These are phyloP conservation scores for Gilbertella persicaria DNA, from an alignment of 371 early-diverging fungal genomes.

Conservation along the genomic window DNA sequence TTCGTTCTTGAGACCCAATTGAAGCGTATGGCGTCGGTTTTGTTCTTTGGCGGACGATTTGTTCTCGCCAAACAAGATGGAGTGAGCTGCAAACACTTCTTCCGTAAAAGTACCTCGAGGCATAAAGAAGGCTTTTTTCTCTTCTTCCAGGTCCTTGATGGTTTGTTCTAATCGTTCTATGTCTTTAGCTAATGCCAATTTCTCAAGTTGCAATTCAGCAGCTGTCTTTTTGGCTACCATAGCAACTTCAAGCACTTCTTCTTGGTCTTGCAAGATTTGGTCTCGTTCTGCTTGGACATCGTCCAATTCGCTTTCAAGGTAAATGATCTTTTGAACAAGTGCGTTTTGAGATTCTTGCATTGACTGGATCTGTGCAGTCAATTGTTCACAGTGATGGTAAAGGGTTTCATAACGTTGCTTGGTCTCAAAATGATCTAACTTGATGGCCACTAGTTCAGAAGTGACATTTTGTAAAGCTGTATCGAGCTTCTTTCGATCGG, in stretches of 20 bases:
- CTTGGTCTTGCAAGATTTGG: slow-evolving; percentile 38
- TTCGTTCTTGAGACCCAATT: slow-evolving; percentile 10
- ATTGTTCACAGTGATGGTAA: slow-evolving; percentile 36
- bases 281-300: slow-evolving; percentile 33
- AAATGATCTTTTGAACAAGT: slow-evolving; percentile 25
- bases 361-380: slow-evolving; percentile 26
- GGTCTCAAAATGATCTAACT: slow-evolving; percentile 43
- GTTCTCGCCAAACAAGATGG: slow-evolving; percentile 28
- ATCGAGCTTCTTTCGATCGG: slow-evolving; percentile 9
- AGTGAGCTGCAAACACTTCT: slow-evolving; percentile 51
- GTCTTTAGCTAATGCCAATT: slow-evolving; percentile 32
- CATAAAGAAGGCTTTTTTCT: slow-evolving; percentile 44
- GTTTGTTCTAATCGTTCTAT: slow-evolving; percentile 32
- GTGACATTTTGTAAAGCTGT: slow-evolving; percentile 30
- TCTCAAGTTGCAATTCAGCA: slow-evolving; percentile 43
- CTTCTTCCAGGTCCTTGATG: slow-evolving; percentile 34
- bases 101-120: slow-evolving; percentile 45
- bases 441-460: slow-evolving; percentile 39
- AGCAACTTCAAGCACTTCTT: slow-evolving; percentile 33
- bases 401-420: slow-evolving; percentile 45
- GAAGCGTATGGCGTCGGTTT: slow-evolving; percentile 24
- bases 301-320: slow-evolving; percentile 31
- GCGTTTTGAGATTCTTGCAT: slow-evolving; percentile 17
- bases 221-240: slow-evolving; percentile 44
- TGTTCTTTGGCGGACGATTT: slow-evolving; percentile 12